Evolutionary conservation across 2,329 filamentous ascomycete species (phyloP), one percentile per base, ranked within the genome.

Genomic region (Paraconiothyrium brasiliense): DNA sequence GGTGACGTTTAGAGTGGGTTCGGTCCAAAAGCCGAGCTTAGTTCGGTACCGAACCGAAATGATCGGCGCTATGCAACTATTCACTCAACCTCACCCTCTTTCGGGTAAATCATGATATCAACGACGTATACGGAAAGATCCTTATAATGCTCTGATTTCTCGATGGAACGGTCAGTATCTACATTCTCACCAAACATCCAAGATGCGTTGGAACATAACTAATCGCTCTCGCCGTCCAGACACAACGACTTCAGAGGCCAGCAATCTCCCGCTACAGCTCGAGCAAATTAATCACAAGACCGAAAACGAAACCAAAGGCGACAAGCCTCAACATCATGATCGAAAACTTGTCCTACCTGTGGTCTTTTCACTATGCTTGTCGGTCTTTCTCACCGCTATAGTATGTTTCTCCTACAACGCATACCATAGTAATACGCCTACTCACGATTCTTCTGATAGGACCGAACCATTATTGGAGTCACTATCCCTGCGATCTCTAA

Each of bases 11-110:
- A 47, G 44, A 10, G 20, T 27, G 27, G 11, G 3, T 30, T 47
- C 44, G 44, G 20, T 3, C 8, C n/a, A 27, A 47, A 46, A 47
- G 44, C 44, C 44, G 44, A 47, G 20, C 20, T 47, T 27, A 11
- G 44, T 24, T 47, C 44, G 44, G 44, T 24, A 47, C 44, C 44
- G 44, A 47, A 47, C 44, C 44, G 44, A 47, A 47, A 22, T 9
- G 20, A 47, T 47, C 20, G 44, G 22, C 44, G 14, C 39, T 30
- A 30, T 30, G 2, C 27, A 41, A 41, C 37, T 47, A 30, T 27
- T 13, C 22, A 27, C 44, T 47, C 20, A 47, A 1, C 22, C 11
- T 4, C 20, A 47, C 44, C 44, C 44, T 47, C 27, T 47, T 20
- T 41, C 6, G 2, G 39, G 16, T n/a, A 41, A 41, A n/a, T 8